Base-by-base conservation (phyloP, 2,329 filamentous ascomycete species). In the Coniochaeta hoffmannii region DNA sequence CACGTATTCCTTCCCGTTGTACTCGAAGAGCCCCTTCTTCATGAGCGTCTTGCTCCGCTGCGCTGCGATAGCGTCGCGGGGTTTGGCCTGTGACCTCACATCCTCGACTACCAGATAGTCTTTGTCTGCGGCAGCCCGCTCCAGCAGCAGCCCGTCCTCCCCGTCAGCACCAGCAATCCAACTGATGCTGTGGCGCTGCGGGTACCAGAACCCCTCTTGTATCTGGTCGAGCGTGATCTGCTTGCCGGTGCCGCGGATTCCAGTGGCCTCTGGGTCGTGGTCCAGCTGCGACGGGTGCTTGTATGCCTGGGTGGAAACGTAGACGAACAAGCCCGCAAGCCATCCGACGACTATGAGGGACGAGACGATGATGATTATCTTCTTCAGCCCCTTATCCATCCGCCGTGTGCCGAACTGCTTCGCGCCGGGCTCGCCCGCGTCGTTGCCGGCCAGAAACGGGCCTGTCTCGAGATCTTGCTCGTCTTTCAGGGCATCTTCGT, bases 101-200 rank as follows among this genome's bases (percentile, higher is more conserved):
- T 97, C 90, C 67, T 96, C 88, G 1, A 97, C 89, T 1, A 94
- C 82, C 54, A 99, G 74, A 64, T 87, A 97, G 57, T 87, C 85
- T 63, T 89, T 85, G 5, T 79, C 83, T 7, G 69, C 65, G 0
- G 77, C 81, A 53, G 78, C 84, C 64, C 82, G 79, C 70, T 96
- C 88, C 19, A 99, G 80, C 61, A 99, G 70, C 57, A 97, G 70
- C 1, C 94, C 94, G 67, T 99, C 94, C 66, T 90, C 85, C 14
- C 86, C 88, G 50, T 85, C 76, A 1, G 88, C 81, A 1, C 89
- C 88, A 30, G 81, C 78, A 52, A 94, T 87, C 90, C 90, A 95
- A 61, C 81, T 81, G 59, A 94, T 88, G 30, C 77, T 79, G 59
- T 90, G 85, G 46, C 73, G 78, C 35, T 70, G 71, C n/a, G 87